A percentile compares a stretch with the other conserved stretches of the same genome.
phyloP scores from a whole-genome alignment of 345 rosid species.

The Citrus trifoliata region DNA sequence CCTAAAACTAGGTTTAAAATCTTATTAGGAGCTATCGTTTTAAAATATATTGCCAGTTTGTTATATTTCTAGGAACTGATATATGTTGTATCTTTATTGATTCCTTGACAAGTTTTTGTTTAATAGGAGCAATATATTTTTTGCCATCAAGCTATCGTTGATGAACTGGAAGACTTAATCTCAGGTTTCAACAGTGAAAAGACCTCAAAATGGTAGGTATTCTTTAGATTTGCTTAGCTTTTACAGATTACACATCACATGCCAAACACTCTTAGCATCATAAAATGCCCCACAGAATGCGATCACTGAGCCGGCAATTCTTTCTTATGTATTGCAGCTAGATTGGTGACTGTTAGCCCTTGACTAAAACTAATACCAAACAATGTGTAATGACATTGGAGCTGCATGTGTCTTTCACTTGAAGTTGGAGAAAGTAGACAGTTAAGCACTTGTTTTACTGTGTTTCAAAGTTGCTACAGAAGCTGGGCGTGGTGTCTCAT shows the following conservation, averaged over 20 bases:
- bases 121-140: conserved; percentile 74
- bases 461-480: not conserved
- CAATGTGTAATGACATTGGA: not conserved
- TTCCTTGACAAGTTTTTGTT: not conserved
- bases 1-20: no score
- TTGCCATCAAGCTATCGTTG: conserved; percentile 68
- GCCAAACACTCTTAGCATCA: not conserved
- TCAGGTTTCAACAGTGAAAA: conserved; percentile 23
- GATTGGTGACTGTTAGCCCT: not conserved
- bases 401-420: not conserved
- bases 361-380: not conserved
- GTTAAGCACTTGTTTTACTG: not conserved
- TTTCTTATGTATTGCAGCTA: not conserved
- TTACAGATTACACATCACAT: not conserved
- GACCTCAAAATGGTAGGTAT: conserved; percentile 29
- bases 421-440: not conserved
- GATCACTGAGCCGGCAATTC: not conserved
- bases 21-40: no score
- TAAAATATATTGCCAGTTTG: no score
- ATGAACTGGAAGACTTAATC: conserved; percentile 65
- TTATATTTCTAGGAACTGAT: no score
- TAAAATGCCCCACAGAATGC: not conserved
- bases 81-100: no score
- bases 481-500: not conserved
- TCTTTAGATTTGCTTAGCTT: not conserved